Base-by-base conservation (phyloP, 2,329 filamentous ascomycete genomes). In the Penicillium sp. region DNA sequence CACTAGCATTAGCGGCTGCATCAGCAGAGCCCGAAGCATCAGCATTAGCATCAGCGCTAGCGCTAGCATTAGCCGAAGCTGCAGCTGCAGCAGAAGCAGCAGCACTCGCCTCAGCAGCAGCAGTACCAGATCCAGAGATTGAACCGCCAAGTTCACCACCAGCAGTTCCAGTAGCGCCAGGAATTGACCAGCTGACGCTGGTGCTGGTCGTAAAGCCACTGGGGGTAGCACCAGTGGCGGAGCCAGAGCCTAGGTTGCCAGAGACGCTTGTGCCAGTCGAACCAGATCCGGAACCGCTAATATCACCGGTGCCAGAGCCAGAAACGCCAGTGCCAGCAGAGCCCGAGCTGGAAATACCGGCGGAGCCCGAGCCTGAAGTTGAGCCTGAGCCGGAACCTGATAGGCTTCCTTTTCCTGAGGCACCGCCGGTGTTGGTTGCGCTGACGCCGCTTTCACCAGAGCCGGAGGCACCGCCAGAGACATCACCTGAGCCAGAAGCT, bases 201-300 rank as follows among this genome's bases (percentile, higher is more conserved):
- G 54, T 57, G 45, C 54, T 54, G 29, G 54, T 57, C 33, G 47
- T 51, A 44, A 48, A 57, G 10, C 47, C 43, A 5, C 31, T 45
- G 16, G 42, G 46, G 29, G 36, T 29, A 42, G 50, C 47, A 3
- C 43, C 54, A 24, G 54, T 48, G 36, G 47, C 53, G 29, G 47
- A 47, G 13, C 39, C 34, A 13, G 18, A 23, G 16, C 34, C 54
- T 50, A 48, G 9, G 21, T 31, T 34, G 15, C 53, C 54, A 49
- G 54, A 54, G 33, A 47, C 36, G 16, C 47, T 44, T 13, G 51
- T 26, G 28, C 51, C 48, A 48, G 47, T 21, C 42, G 49, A 42
- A 51, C 39, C 54, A 56, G 51, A 53, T 56, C 51, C 47, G 50
- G 54, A 52, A 52, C 47, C 47, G 51, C 54, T 28, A 51, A 13